phyloP scores from a whole-genome alignment of 106 monocot species.

The Xerophyta viscosa region DNA sequence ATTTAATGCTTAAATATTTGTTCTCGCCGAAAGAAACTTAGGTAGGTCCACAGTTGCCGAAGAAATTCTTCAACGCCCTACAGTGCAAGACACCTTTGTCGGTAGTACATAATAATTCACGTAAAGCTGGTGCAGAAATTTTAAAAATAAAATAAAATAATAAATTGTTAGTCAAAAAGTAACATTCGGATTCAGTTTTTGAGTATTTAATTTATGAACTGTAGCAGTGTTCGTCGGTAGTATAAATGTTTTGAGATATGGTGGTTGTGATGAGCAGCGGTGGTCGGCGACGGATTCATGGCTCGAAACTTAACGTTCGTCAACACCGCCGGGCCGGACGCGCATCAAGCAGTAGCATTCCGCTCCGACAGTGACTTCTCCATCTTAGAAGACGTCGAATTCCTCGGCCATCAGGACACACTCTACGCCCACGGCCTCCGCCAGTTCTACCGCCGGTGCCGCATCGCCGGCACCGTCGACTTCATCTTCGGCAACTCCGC shows the following conservation, averaged over 20 bases:
- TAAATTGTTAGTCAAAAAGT: too few species aligned
- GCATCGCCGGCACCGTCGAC: constrained; percentile 73
- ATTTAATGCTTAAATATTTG: too few species aligned
- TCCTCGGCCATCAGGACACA: constrained; percentile 86
- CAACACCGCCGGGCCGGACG: constrained; percentile 61
- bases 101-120: too few species aligned
- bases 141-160: too few species aligned
- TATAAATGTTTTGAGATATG: too few species aligned
- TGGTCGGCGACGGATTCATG: constrained; percentile 71
- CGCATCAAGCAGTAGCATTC: constrained; percentile 91
- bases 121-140: too few species aligned
- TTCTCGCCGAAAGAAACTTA: too few species aligned
- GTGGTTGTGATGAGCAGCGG: background rate
- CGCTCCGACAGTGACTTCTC: constrained; percentile 74
- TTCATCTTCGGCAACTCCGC: constrained; percentile 32
- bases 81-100: too few species aligned
- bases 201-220: too few species aligned
- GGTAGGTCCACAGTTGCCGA: too few species aligned
- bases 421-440: constrained; percentile 79
- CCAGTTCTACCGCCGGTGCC: constrained; percentile 61
- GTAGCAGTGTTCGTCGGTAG: background rate
- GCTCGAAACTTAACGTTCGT: constrained; percentile 65
- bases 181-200: too few species aligned
- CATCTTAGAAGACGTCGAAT: constrained; percentile 56
- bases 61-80: too few species aligned